A percentile compares a stretch with the other conserved stretches of the same genome.
Conservation (phyloP, 2,329 filamentous ascomycete species). For the Pseudogymnoascus sp. region DNA sequence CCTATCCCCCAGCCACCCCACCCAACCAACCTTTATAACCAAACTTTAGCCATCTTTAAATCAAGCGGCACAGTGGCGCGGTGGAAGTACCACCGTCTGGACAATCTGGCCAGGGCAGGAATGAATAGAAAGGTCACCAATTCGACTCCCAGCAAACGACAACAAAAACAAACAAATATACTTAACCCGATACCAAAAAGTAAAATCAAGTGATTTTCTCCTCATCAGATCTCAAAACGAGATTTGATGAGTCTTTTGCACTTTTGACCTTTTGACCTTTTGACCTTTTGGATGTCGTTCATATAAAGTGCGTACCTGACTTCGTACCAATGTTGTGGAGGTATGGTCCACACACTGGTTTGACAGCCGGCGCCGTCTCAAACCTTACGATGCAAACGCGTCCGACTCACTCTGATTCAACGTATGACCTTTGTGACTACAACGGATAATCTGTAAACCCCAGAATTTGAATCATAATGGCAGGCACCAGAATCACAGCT, state of each 20-base stretch:
- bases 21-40: not conserved
- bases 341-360: not conserved
- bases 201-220: slow-evolving; percentile 6
- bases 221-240: not conserved
- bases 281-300: not conserved
- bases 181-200: not conserved
- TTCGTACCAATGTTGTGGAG: not conserved
- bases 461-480: not conserved
- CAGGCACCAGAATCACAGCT: not conserved
- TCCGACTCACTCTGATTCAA: not conserved
- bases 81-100: slow-evolving; percentile 1
- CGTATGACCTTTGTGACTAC: not conserved
- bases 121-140: slow-evolving; percentile 1
- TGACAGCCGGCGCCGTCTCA: not conserved
- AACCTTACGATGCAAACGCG: not conserved
- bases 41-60: not conserved
- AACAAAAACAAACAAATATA: not conserved
- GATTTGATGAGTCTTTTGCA: not conserved
- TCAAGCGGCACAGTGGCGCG: slow-evolving; percentile 5
- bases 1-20: not conserved
- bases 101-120: slow-evolving; percentile 6
- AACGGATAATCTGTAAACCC: not conserved
- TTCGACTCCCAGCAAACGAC: not conserved
- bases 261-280: not conserved
- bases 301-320: not conserved